Percentiles rank a stretch among this genome's conserved stretches.
Evolutionary conservation across 768 basidiomycete species (phyloP).

Genomic region (Leccinum obscurum): DNA sequence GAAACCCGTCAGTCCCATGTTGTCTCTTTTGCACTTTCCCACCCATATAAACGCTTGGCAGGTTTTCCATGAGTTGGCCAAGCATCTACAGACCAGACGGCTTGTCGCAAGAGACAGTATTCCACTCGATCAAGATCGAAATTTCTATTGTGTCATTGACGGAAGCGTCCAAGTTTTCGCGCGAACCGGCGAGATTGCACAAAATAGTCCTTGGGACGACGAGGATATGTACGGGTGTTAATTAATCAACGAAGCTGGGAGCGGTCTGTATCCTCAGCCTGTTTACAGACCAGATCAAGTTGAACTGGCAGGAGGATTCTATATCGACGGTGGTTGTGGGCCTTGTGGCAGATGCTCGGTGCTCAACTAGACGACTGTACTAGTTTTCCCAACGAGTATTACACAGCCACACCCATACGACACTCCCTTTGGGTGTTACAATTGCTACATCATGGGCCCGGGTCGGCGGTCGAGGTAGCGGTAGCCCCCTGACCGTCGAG

Average conservation of each 20-base stretch:
- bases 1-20: slow-evolving; percentile 74
- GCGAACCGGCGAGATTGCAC: slow-evolving; percentile 54
- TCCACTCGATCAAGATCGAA: too few species aligned
- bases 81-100: slow-evolving; percentile 92
- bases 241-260: slow-evolving; percentile 92
- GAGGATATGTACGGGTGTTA: slow-evolving; percentile 96
- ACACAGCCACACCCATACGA: too few species aligned
- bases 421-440: too few species aligned
- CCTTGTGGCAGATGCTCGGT: too few species aligned
- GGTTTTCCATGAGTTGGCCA: slow-evolving; percentile 96
- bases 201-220: slow-evolving; percentile 68
- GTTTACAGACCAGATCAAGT: slow-evolving; percentile 92
- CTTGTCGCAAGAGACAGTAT: too few species aligned
- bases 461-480: too few species aligned
- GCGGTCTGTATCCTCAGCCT: slow-evolving; percentile 83
- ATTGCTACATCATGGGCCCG: too few species aligned
- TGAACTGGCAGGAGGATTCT: slow-evolving; percentile 82
- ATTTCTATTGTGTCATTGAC: too few species aligned
- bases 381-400: too few species aligned
- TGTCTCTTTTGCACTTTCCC: background rate
- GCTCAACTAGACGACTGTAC: too few species aligned
- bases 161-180: slow-evolving; percentile 98
- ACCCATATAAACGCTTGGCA: slow-evolving; percentile 26
- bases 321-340: slow-evolving; percentile 6
- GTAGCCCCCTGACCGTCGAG: too few species aligned